Conservation (phyloP, 768 basidiomycete species). For the Lanmaoa pseudosensibilis region DNA sequence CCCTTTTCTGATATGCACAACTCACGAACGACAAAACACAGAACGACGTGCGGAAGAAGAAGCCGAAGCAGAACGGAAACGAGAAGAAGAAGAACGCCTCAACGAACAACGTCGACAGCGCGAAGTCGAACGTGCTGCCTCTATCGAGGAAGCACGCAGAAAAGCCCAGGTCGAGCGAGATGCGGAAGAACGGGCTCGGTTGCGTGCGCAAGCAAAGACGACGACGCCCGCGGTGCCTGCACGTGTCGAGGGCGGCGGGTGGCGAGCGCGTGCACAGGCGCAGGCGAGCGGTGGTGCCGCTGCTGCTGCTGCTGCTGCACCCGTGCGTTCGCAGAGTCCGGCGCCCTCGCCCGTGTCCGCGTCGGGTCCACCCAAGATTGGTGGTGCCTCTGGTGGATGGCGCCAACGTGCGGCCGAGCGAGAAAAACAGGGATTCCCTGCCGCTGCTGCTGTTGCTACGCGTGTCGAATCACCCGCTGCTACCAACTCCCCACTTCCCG, state of each 20-base stretch:
- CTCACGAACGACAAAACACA: constrained; percentile 20
- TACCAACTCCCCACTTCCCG: constrained; percentile 35
- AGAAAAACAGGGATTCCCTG: neutral
- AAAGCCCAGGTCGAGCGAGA: constrained; percentile 71
- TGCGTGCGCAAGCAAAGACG: constrained; percentile 34
- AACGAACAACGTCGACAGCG: constrained; percentile 53
- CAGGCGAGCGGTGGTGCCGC: constrained; percentile 24
- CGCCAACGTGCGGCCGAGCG: constrained; percentile 40
- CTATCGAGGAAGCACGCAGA: constrained; percentile 53
- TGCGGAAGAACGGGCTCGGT: constrained; percentile 48
- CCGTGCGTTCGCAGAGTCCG: constrained; percentile 46
- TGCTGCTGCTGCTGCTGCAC: neutral
- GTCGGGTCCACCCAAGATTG: constrained; percentile 39
- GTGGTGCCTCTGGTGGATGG: constrained; percentile 47
- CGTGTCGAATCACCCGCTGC: constrained; percentile 16
- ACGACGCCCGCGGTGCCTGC: constrained; percentile 23
- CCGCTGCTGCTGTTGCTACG: too few relatives aligned
- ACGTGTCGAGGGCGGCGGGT: constrained; percentile 21
- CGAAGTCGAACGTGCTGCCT: constrained; percentile 50
- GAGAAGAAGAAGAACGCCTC: constrained; percentile 59
- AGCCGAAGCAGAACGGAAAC: constrained; percentile 53
- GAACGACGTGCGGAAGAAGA: constrained; percentile 61
- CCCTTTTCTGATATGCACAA: constrained; percentile 1
- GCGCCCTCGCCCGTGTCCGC: constrained; percentile 34
- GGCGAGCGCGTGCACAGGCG: constrained; percentile 19